Conservation (phyloP, 306 rosid species). For the Medicago arabica region DNA sequence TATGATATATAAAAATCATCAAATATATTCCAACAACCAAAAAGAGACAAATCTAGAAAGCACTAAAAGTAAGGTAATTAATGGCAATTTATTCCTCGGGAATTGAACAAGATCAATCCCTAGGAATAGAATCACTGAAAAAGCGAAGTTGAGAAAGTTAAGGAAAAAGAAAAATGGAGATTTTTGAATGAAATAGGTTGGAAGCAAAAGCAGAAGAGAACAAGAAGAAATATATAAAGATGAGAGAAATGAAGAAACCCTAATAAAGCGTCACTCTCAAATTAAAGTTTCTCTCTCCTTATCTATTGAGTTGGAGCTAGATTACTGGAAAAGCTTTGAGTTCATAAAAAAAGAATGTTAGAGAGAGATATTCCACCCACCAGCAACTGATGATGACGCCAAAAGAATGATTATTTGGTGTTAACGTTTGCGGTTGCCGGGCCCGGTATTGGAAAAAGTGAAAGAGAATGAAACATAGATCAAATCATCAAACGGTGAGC, state of each 20-base stretch:
- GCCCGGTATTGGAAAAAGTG: constrained; percentile 38
- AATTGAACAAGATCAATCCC: constrained; percentile 49
- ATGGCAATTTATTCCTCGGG: constrained; percentile 56
- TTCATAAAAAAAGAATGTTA: constrained; percentile 45
- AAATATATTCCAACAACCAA: too few relatives aligned
- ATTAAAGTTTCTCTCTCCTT: constrained; percentile 57
- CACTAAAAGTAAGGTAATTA: constrained; percentile 4
- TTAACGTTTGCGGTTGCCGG: constrained; percentile 37
- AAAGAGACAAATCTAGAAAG: not conserved
- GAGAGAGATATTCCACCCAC: constrained; percentile 62
- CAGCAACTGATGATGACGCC: constrained; percentile 77
- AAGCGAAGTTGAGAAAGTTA: constrained; percentile 38
- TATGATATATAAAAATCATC: too few relatives aligned
- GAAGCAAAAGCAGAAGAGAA: constrained; percentile 45
- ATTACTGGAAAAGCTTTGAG: constrained; percentile 80
- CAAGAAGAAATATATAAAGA: not conserved
- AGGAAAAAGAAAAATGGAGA: constrained; percentile 42
- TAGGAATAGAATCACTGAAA: constrained; percentile 39
- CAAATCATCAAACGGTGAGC: constrained; percentile 39
- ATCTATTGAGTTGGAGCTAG: constrained; percentile 72
- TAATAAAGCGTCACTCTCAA: constrained; percentile 47
- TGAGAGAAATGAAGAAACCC: not conserved
- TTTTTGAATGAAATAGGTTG: constrained; percentile 61
- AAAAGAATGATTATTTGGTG: constrained; percentile 44
- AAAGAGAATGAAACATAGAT: not conserved